These are phyloP conservation scores for Penicillium simplicissimum DNA, from an alignment of 495 filamentous ascomycete genomes.

Conservation along the genomic window DNA sequence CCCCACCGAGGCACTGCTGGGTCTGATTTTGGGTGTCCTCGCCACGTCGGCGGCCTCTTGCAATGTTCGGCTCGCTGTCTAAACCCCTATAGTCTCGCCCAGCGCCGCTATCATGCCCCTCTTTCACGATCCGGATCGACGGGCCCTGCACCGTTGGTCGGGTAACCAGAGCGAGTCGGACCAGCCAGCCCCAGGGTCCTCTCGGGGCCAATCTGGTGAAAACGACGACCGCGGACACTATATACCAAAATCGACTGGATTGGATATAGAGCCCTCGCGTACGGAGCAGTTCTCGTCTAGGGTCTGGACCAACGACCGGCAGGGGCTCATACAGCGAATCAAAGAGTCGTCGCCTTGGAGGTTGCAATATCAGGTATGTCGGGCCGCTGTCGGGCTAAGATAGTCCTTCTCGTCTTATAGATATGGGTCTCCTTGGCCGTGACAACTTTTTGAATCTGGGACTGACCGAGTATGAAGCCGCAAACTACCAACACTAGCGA, in stretches of 20 bases:
- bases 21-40: slow-evolving; percentile 16
- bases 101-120: slow-evolving; percentile 40
- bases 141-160: slow-evolving; percentile 34
- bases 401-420: background rate
- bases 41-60: slow-evolving; percentile 27
- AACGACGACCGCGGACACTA: slow-evolving; percentile 5
- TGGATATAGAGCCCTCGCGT: slow-evolving; percentile 3
- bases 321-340: slow-evolving; percentile 79
- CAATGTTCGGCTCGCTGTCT: slow-evolving; percentile 21
- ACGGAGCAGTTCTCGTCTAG: slow-evolving; percentile 17
- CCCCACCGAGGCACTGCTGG: slow-evolving; percentile 24
- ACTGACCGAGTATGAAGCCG: slow-evolving; percentile 18
- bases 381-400: background rate
- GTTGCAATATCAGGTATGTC: slow-evolving; percentile 63
- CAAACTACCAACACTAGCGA: slow-evolving; percentile 4
- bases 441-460: background rate
- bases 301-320: slow-evolving; percentile 54
- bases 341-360: slow-evolving; percentile 84
- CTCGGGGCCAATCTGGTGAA: slow-evolving; percentile 16
- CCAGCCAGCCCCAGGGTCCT: slow-evolving; percentile 16
- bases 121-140: slow-evolving; percentile 42
- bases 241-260: slow-evolving; percentile 10
- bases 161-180: slow-evolving; percentile 27
- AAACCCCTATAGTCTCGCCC: slow-evolving; percentile 17
- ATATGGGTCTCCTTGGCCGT: no score